Conservation (phyloP, 192 early-diverging fungal genomes). For the Coemansia reversa region DNA sequence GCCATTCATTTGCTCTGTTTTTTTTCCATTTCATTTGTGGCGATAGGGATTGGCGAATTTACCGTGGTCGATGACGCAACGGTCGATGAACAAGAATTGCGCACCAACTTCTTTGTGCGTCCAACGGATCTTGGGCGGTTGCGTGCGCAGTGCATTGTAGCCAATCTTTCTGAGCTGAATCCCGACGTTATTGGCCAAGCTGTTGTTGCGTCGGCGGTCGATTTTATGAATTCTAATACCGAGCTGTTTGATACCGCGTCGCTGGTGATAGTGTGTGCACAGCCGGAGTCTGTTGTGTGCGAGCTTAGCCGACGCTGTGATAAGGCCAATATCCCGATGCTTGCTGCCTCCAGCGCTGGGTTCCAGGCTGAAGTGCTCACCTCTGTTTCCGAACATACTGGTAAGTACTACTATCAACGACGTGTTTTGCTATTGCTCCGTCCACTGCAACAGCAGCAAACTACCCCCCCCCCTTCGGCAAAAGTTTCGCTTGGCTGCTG, state of each 20-base stretch:
- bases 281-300: conserved; percentile 58
- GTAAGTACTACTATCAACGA: conserved; percentile 53
- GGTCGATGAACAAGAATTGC: conserved; percentile 69
- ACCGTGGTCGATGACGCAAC: conserved; percentile 74
- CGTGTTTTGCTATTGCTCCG: conserved; percentile 9
- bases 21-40: background rate
- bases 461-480: background rate
- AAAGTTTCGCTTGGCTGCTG: background rate
- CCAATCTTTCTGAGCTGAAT: conserved; percentile 82
- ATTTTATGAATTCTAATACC: conserved; percentile 68
- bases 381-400: conserved; percentile 71
- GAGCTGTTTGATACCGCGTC: conserved; percentile 61
- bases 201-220: conserved; percentile 57
- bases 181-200: conserved; percentile 72
- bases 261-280: conserved; percentile 72
- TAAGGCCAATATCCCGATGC: conserved; percentile 62
- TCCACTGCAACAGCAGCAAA: background rate
- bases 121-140: conserved; percentile 60
- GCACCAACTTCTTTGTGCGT: conserved; percentile 93
- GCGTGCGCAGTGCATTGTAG: conserved; percentile 62
- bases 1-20: conserved; percentile 3
- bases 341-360: conserved; percentile 70
- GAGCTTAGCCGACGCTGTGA: conserved; percentile 66
- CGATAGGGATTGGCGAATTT: conserved; percentile 82
- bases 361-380: conserved; percentile 76